A percentile compares a stretch with the other conserved stretches of the same genome.
These are phyloP conservation scores for Myxozyma neglecta DNA, from an alignment of 805 yeast species.

Conservation along the genomic window DNA sequence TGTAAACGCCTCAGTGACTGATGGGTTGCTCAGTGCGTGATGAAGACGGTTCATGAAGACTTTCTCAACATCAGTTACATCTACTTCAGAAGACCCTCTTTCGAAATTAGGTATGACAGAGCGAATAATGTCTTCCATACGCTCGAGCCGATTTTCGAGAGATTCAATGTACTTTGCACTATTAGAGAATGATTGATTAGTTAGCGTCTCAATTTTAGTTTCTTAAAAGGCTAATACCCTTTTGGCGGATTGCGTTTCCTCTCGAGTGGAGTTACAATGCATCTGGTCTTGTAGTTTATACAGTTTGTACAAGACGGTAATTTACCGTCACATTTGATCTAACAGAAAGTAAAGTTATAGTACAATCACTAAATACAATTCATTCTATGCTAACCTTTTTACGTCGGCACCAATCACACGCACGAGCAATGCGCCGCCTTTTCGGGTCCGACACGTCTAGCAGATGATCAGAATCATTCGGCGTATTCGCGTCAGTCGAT, in stretches of 20 bases:
- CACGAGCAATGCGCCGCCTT: conserved; percentile 46
- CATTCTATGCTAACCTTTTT: conserved; percentile 35
- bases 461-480: not conserved
- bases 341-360: not conserved
- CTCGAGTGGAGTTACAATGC: conserved; percentile 34
- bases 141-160: conserved; percentile 33
- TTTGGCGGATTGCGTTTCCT: conserved; percentile 35
- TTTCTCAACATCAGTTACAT: not conserved
- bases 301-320: conserved; percentile 38
- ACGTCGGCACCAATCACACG: conserved; percentile 52
- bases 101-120: conserved; percentile 23
- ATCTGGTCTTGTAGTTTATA: conserved; percentile 30
- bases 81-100: not conserved
- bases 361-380: not conserved
- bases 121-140: conserved; percentile 34
- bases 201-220: too few species aligned
- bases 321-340: conserved; percentile 45
- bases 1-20: not conserved
- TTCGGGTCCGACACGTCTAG: conserved; percentile 17
- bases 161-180: conserved; percentile 34
- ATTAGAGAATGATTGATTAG: too few species aligned
- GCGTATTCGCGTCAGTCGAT: not conserved
- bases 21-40: not conserved
- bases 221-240: too few species aligned
- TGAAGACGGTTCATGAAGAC: not conserved